Evolutionary conservation across 257 asterid species (phyloP).

Genomic region (Penstemon barbatus): DNA sequence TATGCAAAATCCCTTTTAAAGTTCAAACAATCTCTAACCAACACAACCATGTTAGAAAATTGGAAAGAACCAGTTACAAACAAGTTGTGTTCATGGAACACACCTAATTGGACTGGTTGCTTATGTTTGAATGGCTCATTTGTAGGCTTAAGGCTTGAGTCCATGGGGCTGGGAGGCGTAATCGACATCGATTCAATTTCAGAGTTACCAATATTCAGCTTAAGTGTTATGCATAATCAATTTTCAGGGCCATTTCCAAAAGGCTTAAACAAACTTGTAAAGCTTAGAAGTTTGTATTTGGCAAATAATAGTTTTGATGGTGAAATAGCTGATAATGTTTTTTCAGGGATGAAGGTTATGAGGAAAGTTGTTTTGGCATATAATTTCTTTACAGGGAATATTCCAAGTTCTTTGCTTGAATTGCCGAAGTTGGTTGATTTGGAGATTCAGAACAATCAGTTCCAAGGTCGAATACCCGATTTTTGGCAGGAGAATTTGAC

Average conservation of each 20-base stretch:
- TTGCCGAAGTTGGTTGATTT: constrained; percentile 51
- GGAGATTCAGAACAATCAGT: constrained; percentile 53
- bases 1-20: constrained; percentile 37
- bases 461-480: constrained; percentile 53
- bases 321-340: constrained; percentile 47
- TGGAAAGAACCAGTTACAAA: constrained; percentile 38
- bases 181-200: constrained; percentile 42
- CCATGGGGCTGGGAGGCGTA: constrained; percentile 48
- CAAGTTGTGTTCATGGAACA: constrained; percentile 39
- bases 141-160: constrained; percentile 43
- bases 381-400: constrained; percentile 45
- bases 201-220: constrained; percentile 32
- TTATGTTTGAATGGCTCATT: constrained; percentile 43
- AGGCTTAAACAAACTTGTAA: constrained; percentile 36
- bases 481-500: constrained; percentile 47
- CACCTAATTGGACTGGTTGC: constrained; percentile 55
- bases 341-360: constrained; percentile 49
- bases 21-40: constrained; percentile 51
- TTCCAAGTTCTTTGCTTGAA: constrained; percentile 51
- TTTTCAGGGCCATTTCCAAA: constrained; percentile 51
- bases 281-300: constrained; percentile 53
- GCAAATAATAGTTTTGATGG: constrained; percentile 54
- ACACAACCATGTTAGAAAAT: constrained; percentile 36
- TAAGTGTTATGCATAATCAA: constrained; percentile 55
- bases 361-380: constrained; percentile 48